Conservation (phyloP, 352 stramenopile genomes). For the Phytophthora idaei region DNA sequence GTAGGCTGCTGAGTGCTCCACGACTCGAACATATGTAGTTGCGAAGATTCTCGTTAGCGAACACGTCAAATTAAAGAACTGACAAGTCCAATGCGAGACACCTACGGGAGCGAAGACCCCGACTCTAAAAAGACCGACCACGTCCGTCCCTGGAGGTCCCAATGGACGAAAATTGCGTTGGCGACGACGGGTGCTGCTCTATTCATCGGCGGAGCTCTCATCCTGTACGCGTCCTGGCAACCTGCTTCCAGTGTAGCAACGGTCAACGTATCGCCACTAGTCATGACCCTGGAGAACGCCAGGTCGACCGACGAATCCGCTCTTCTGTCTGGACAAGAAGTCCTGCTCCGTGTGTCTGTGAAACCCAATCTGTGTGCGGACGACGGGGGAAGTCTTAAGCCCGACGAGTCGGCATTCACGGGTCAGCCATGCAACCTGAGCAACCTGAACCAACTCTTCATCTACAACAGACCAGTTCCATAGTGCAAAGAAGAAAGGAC, state of each 20-base stretch:
- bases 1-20: not conserved
- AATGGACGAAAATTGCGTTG: not conserved
- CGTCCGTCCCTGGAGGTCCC: not conserved
- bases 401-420: not conserved
- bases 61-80: not conserved
- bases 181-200: not conserved
- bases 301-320: not conserved
- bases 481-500: not conserved
- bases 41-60: not conserved
- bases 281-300: not conserved
- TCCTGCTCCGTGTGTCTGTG: not conserved
- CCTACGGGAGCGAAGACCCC: not conserved
- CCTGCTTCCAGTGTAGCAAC: not conserved
- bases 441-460: constrained; percentile 1
- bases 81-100: not conserved
- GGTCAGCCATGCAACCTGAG: not conserved
- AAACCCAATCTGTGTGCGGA: not conserved
- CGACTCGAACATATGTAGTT: not conserved
- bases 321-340: not conserved
- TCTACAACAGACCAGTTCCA: not conserved
- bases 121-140: not conserved
- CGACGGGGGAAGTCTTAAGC: not conserved
- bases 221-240: not conserved
- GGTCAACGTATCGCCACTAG: not conserved
- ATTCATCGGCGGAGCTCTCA: not conserved